Evolutionary conservation across 495 filamentous ascomycete genomes (phyloP).

Genomic region (Neurospora sp.): DNA sequence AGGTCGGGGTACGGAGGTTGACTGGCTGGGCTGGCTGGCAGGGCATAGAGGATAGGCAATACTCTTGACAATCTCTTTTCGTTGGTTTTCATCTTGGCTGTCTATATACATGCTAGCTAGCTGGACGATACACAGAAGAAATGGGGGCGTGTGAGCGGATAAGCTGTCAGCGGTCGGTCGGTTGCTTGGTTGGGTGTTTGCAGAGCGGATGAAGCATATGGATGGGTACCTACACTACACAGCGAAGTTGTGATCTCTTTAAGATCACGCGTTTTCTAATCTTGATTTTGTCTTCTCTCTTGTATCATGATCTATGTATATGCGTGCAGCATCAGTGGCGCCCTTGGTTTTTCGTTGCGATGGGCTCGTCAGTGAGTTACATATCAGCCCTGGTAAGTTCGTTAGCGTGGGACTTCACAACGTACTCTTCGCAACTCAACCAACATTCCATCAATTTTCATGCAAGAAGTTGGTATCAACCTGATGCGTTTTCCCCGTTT

Average conservation of each 20-base stretch:
- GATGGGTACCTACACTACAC: not conserved
- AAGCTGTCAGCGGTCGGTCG: not conserved
- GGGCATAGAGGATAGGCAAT: not conserved
- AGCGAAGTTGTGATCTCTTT: not conserved
- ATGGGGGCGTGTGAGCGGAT: not conserved
- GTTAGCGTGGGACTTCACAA: too few species aligned
- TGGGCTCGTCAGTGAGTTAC: not conserved
- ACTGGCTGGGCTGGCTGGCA: not conserved
- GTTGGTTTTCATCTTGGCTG: not conserved
- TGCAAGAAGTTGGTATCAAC: too few species aligned
- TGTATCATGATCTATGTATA: not conserved
- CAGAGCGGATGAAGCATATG: not conserved
- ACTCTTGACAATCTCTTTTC: not conserved
- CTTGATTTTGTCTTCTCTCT: not conserved
- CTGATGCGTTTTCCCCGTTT: too few species aligned
- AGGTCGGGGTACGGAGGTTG: not conserved
- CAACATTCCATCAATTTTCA: too few species aligned
- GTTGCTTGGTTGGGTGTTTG: not conserved
- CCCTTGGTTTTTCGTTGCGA: not conserved
- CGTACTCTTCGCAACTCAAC: too few species aligned
- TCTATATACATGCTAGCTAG: not conserved
- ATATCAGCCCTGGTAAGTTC: too few species aligned
- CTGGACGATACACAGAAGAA: not conserved
- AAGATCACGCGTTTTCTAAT: not conserved
- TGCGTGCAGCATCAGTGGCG: not conserved